phyloP scores from a whole-genome alignment of 495 filamentous ascomycete genomes.

The Annulohypoxylon maeteangense region DNA sequence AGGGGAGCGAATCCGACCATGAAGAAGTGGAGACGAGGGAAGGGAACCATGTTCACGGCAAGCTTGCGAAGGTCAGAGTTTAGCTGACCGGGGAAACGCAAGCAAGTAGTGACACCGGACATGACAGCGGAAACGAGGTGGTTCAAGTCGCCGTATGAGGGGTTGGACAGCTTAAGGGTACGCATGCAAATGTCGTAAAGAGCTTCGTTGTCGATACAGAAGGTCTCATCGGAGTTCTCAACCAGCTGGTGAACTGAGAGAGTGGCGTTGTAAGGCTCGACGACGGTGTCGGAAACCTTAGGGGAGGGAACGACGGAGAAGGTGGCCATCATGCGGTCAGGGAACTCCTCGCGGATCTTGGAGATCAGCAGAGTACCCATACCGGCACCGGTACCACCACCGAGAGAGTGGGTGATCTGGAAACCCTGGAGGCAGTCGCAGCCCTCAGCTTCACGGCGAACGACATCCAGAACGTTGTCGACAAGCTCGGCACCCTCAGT shows the following conservation, averaged over 20 bases:
- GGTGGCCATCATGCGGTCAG: constrained; percentile 99
- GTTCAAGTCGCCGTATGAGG: constrained; percentile 99
- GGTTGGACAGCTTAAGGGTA: constrained; percentile 97
- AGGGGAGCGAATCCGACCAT: constrained; percentile 99
- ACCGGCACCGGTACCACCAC: constrained; percentile 99
- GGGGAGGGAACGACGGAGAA: constrained; percentile 99
- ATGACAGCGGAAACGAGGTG: constrained; percentile 99
- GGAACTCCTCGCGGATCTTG: constrained; percentile 99
- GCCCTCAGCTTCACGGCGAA: constrained; percentile 97
- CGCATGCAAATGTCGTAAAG: constrained; percentile 99
- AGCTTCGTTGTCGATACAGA: constrained; percentile 99
- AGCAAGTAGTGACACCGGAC: constrained; percentile 98
- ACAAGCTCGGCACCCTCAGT: constrained; percentile 99
- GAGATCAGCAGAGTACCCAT: constrained; percentile 99
- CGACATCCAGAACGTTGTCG: constrained; percentile 97
- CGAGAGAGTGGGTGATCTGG: constrained; percentile 99
- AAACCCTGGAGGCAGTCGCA: constrained; percentile 99
- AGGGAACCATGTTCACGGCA: constrained; percentile 99
- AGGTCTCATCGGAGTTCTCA: constrained; percentile 99
- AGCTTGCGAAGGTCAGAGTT: constrained; percentile 99
- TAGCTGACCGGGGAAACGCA: constrained; percentile 99
- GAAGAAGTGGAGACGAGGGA: constrained; percentile 99
- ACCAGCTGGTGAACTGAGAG: constrained; percentile 99
- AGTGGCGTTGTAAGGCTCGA: constrained; percentile 99
- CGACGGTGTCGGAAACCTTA: constrained; percentile 99